Conservation (phyloP, 2,329 filamentous ascomycete species). For the Penicillium sp. region DNA sequence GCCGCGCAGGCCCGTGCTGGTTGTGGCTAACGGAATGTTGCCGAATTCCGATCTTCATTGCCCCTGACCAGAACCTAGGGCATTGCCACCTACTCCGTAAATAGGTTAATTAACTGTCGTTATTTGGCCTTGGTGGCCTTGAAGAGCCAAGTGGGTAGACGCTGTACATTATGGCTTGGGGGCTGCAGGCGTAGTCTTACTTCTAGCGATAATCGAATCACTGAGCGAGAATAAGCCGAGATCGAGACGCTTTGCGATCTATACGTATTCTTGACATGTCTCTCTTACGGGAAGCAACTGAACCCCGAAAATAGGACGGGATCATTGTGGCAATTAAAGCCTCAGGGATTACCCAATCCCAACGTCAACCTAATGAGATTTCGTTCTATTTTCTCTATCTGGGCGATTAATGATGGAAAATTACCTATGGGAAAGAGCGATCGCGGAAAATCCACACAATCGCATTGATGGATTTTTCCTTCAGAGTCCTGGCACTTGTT, state of each 20-base stretch:
- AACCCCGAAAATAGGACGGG: too few species aligned
- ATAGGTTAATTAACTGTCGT: not conserved
- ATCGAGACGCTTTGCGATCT: not conserved
- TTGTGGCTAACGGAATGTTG: conserved; percentile 6
- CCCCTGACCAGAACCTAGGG: not conserved
- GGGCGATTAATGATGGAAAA: too few species aligned
- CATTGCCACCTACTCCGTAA: not conserved
- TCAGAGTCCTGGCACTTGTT: too few species aligned
- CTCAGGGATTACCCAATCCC: too few species aligned
- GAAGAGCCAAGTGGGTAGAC: not conserved
- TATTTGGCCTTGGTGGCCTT: not conserved
- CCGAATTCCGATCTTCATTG: conserved; percentile 1
- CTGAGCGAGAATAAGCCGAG: not conserved
- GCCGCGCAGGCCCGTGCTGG: conserved; percentile 3
- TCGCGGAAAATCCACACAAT: too few species aligned
- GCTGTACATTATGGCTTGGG: not conserved
- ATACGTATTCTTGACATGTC: not conserved
- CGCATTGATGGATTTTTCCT: too few species aligned
- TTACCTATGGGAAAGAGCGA: too few species aligned
- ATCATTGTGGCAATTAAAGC: too few species aligned
- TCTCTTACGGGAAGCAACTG: not conserved
- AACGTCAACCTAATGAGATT: too few species aligned
- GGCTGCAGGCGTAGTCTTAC: not conserved
- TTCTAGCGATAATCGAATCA: not conserved
- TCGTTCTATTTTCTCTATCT: too few species aligned